Evolutionary conservation across 306 rosid genomes (phyloP), one percentile per base, ranked within the genome.

Genomic region (Dryas alaskensis): DNA sequence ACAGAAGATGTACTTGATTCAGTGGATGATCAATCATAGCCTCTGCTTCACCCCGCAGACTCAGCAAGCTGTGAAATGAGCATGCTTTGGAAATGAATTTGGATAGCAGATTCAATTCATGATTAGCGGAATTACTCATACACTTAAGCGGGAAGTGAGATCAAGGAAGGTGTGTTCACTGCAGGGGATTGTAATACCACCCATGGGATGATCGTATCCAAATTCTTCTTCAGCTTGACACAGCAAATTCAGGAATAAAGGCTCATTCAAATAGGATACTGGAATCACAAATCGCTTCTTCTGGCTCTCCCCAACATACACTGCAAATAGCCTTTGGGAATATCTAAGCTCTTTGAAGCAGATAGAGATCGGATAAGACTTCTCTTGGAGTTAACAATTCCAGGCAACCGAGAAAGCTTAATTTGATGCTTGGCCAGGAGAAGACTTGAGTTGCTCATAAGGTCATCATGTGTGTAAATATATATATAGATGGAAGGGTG

Each of bases 111-210:
- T 40, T 31, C 67, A 40, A 17, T 62, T 42, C 67, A 7, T 31
- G 37, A 31, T 31, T 31, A 31, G 37, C 37, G 7, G 14, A 8
- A 8, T 10, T 40, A 11, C 17, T 65, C 40, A 65, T 11, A 7
- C 39, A 12, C 53, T 63, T 3, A 70, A 67, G 65, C 31, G 59
- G 39, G 80, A 82, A 74, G 73, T 67, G 65, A 83, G 58, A 14
- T 77, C 57, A 19, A 70, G 47, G 81, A 86, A 86, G 17, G 79
- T 6, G 13, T 81, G 74, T 60, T 89, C 84, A 27, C 73, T 70
- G 83, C 86, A 85, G 10, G 87, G 86, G 54, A 84, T 81, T 57
- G 88, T 84, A 59, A 85, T 75, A 42, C 86, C 86, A 4, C 86
- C 86, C 84, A 82, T 85, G 6, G 90, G 89, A 65, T 82, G 92